Percentiles rank a stretch among this genome's conserved stretches.
Conservation (phyloP, 768 basidiomycete genomes). For the Glaciozyma martinii region DNA sequence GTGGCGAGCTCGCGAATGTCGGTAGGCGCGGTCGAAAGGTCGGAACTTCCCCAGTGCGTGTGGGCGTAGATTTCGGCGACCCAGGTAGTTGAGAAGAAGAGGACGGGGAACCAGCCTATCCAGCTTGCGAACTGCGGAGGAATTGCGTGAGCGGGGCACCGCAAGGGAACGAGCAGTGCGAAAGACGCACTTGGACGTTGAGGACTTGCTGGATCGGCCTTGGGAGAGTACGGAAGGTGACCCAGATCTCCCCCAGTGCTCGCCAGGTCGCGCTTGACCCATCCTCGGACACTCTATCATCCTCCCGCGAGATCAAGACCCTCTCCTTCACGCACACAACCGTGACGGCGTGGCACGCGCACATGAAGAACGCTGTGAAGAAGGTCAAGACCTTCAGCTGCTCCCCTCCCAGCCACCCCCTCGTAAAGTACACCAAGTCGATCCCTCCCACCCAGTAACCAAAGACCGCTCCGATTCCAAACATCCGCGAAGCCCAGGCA, state of each 20-base stretch:
- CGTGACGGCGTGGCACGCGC: conserved; percentile 58
- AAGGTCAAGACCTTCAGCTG: conserved; percentile 68
- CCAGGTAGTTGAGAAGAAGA: conserved; percentile 48
- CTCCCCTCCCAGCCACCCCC: conserved; percentile 56
- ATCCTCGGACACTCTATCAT: background rate
- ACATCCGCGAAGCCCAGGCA: conserved; percentile 93
- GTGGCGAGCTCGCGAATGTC: conserved; percentile 59
- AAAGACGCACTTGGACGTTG: conserved; percentile 47
- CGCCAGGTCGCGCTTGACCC: background rate
- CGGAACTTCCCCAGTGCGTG: conserved; percentile 33
- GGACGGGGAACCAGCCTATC: conserved; percentile 85
- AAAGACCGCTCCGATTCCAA: conserved; percentile 54
- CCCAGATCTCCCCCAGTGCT: conserved; percentile 49
- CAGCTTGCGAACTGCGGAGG: conserved; percentile 59
- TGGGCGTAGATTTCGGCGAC: conserved; percentile 75
- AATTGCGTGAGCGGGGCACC: background rate
- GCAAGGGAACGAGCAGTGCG: conserved; percentile 26
- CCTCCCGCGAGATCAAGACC: conserved; percentile 49
- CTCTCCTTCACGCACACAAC: conserved; percentile 51
- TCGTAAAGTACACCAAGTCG: conserved; percentile 58
- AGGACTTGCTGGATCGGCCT: conserved; percentile 63
- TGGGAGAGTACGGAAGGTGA: conserved; percentile 60
- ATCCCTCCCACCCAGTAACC: conserved; percentile 25
- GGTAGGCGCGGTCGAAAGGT: conserved; percentile 38
- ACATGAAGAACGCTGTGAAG: conserved; percentile 59